Percentiles rank a stretch among this genome's conserved stretches.
phyloP scores from a whole-genome alignment of 768 basidiomycete species.

The Suillus clintonianus region DNA sequence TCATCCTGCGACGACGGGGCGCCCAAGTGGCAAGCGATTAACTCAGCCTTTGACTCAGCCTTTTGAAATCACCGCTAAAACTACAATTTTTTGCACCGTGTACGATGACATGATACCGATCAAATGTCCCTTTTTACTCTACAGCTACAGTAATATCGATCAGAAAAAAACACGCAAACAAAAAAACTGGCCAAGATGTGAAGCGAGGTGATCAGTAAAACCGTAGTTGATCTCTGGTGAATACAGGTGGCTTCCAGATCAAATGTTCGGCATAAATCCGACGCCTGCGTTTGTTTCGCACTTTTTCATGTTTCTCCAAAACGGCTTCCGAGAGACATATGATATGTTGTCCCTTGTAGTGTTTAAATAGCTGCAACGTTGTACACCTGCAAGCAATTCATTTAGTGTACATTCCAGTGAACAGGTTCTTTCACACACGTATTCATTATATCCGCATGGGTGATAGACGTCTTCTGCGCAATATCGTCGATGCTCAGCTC shows the following conservation, averaged over 20 bases:
- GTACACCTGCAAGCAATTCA: conserved; percentile 65
- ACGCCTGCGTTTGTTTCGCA: conserved; percentile 72
- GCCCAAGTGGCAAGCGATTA: conserved; percentile 7
- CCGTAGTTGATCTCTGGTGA: conserved; percentile 86
- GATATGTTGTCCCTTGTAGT: conserved; percentile 93
- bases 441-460: conserved; percentile 96
- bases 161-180: background rate
- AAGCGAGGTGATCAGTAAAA: conserved; percentile 44
- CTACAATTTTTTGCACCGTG: conserved; percentile 11
- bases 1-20: conserved; percentile 23
- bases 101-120: conserved; percentile 12
- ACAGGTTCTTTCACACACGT: conserved; percentile 66
- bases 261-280: conserved; percentile 79
- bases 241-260: conserved; percentile 94
- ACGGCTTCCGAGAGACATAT: conserved; percentile 90
- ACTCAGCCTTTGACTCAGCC: conserved; percentile 7
- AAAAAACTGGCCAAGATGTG: background rate
- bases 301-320: conserved; percentile 87
- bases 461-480: conserved; percentile 92
- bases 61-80: conserved; percentile 3
- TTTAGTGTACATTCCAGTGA: conserved; percentile 12
- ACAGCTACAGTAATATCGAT: conserved; percentile 21
- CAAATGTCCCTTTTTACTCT: conserved; percentile 13
- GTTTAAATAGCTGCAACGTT: conserved; percentile 92
- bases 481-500: conserved; percentile 96